These are phyloP conservation scores for Clitopilus passeckerianus DNA, from an alignment of 768 basidiomycete species.

Conservation along the genomic window DNA sequence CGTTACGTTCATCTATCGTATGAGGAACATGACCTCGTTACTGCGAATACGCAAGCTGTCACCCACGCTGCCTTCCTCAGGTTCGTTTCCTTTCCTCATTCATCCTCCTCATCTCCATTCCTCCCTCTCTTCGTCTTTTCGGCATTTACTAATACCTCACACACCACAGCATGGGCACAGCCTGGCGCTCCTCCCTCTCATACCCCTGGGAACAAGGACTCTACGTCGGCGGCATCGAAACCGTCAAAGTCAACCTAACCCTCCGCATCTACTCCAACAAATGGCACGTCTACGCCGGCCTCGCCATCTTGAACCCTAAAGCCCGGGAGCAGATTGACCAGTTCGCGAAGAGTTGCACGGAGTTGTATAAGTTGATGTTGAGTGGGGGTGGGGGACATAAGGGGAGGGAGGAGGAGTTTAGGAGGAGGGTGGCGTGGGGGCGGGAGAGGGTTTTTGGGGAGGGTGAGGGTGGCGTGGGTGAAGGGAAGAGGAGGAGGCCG, in stretches of 20 bases:
- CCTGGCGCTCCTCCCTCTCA: constrained; percentile 70
- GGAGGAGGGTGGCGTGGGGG: constrained; percentile 69
- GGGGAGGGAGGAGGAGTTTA: constrained; percentile 42
- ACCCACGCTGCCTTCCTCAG: constrained; percentile 97
- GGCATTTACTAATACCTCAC: too few relatives aligned
- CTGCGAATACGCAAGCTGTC: constrained; percentile 97
- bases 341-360: constrained; percentile 79
- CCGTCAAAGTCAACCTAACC: constrained; percentile 95
- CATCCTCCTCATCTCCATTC: background rate
- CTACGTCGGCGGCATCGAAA: constrained; percentile 97
- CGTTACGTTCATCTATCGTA: constrained; percentile 93
- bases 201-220: constrained; percentile 97
- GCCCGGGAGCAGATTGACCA: constrained; percentile 89
- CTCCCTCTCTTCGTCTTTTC: background rate
- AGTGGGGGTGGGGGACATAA: constrained; percentile 36
- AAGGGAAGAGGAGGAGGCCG: constrained; percentile 34
- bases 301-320: constrained; percentile 95
- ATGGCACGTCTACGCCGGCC: constrained; percentile 98
- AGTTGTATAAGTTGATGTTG: constrained; percentile 96
- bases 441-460: constrained; percentile 72
- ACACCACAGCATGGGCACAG: constrained; percentile 86
- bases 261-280: constrained; percentile 95
- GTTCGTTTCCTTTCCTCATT: constrained; percentile 36
- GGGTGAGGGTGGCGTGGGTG: constrained; percentile 10
- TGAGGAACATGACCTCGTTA: constrained; percentile 93